Evolutionary conservation across 495 filamentous ascomycete genomes (phyloP).

Genomic region (Lasiosphaeria miniovina): DNA sequence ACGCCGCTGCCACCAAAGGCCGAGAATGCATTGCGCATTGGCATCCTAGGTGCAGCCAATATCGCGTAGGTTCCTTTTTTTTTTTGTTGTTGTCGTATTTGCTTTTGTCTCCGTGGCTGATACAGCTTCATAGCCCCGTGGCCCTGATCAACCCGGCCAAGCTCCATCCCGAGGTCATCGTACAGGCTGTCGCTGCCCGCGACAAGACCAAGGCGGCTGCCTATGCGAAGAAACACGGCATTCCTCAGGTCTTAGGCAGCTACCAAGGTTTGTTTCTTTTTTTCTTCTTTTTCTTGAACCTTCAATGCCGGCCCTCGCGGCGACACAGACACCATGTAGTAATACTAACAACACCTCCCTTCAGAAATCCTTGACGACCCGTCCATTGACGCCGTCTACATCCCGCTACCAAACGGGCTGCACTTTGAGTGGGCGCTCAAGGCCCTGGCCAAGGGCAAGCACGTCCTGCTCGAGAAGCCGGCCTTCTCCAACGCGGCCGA

Average conservation of each 20-base stretch:
- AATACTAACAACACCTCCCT: neutral
- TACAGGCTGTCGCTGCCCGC: slow-evolving; percentile 59
- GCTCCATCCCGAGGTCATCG: slow-evolving; percentile 56
- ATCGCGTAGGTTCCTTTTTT: slow-evolving; percentile 36
- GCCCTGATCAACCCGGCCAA: slow-evolving; percentile 56
- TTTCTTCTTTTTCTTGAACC: neutral
- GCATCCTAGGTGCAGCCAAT: slow-evolving; percentile 49
- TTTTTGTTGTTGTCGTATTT: neutral
- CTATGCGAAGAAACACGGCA: slow-evolving; percentile 57
- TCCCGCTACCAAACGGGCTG: slow-evolving; percentile 50
- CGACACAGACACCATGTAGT: neutral
- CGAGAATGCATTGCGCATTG: slow-evolving; percentile 39
- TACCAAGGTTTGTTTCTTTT: slow-evolving; percentile 41
- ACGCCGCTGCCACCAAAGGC: slow-evolving; percentile 30
- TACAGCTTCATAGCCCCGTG: slow-evolving; percentile 37
- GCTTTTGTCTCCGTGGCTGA: neutral
- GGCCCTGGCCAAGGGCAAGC: slow-evolving; percentile 52
- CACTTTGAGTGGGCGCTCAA: slow-evolving; percentile 56
- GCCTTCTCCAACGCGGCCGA: slow-evolving; percentile 49
- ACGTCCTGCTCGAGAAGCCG: slow-evolving; percentile 60
- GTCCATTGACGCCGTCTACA: slow-evolving; percentile 50
- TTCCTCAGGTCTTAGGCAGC: slow-evolving; percentile 49
- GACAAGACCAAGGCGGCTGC: slow-evolving; percentile 48
- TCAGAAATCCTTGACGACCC: slow-evolving; percentile 52
- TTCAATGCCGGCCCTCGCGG: neutral